These are phyloP conservation scores for Thuja plicata DNA, from an alignment of 83 land plant genomes.

Conservation along the genomic window DNA sequence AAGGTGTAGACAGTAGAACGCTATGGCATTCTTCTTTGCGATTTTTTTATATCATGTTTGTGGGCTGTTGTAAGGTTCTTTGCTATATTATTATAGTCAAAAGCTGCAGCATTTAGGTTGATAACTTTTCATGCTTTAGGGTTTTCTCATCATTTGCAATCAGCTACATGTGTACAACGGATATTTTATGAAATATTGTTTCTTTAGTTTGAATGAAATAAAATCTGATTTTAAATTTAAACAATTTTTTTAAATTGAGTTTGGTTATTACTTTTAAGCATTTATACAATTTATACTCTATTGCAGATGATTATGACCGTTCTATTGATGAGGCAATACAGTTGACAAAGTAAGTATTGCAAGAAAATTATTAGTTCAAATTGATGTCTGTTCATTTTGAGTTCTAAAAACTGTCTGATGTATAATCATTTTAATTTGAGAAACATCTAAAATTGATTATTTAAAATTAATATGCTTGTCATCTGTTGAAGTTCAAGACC, in stretches of 20 bases:
- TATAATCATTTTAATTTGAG: background rate
- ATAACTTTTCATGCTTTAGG: background rate
- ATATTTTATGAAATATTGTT: background rate
- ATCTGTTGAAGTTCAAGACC: background rate
- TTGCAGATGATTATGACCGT: slow-evolving; percentile 46
- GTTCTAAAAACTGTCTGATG: background rate
- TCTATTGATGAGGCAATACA: slow-evolving; percentile 47
- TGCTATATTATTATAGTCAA: background rate
- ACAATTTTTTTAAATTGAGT: background rate
- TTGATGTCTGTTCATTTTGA: background rate
- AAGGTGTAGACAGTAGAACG: background rate
- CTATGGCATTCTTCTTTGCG: too few species aligned
- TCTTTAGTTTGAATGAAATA: background rate
- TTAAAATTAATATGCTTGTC: background rate
- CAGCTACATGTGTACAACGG: background rate
- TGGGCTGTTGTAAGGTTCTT: background rate
- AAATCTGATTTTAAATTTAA: background rate
- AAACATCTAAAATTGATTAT: background rate
- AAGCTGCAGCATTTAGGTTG: background rate
- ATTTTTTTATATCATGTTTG: background rate
- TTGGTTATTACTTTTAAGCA: background rate
- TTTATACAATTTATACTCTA: background rate
- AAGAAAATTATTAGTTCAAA: background rate
- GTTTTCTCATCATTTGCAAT: background rate
- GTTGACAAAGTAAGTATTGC: slow-evolving; percentile 27